Conservation (phyloP, 306 rosid species). For the Elaeagnus macrophylla region DNA sequence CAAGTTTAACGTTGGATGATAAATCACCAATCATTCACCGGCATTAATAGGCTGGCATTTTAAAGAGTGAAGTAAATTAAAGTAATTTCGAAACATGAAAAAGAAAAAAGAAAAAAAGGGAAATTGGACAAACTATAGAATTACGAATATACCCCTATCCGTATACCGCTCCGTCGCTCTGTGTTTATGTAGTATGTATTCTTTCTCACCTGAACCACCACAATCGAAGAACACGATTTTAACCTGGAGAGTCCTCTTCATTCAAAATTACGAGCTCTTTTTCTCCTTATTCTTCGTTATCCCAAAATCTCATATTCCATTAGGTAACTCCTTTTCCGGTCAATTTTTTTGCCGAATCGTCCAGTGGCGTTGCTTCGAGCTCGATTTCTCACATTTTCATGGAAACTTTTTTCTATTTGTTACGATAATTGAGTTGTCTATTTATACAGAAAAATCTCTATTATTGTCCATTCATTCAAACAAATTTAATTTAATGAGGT, state of each 20-base stretch:
- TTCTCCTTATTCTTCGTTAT: slow-evolving; percentile 2
- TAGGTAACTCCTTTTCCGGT: slow-evolving; percentile 13
- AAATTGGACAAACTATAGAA: too few relatives aligned
- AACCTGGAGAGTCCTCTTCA: neutral
- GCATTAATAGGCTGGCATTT: too few relatives aligned
- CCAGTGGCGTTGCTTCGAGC: slow-evolving; percentile 4
- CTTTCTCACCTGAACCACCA: slow-evolving; percentile 1
- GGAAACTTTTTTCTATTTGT: neutral
- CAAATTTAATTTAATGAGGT: neutral
- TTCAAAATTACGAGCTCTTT: slow-evolving; percentile 14
- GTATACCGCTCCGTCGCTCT: slow-evolving; percentile 5
- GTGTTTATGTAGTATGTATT: neutral
- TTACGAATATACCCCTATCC: slow-evolving; percentile 28
- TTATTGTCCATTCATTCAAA: neutral
- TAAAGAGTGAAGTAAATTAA: too few relatives aligned
- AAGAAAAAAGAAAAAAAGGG: too few relatives aligned
- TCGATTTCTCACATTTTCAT: neutral
- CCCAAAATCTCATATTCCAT: slow-evolving; percentile 7
- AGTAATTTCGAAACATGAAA: too few relatives aligned
- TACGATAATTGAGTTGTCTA: neutral
- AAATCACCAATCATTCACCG: too few relatives aligned
- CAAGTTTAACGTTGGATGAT: too few relatives aligned
- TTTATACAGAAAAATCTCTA: neutral
- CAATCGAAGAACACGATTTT: too few relatives aligned
- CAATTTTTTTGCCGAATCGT: slow-evolving; percentile 1